Evolutionary conservation across 805 yeast species (phyloP).

Genomic region (Ogataea siamensis): DNA sequence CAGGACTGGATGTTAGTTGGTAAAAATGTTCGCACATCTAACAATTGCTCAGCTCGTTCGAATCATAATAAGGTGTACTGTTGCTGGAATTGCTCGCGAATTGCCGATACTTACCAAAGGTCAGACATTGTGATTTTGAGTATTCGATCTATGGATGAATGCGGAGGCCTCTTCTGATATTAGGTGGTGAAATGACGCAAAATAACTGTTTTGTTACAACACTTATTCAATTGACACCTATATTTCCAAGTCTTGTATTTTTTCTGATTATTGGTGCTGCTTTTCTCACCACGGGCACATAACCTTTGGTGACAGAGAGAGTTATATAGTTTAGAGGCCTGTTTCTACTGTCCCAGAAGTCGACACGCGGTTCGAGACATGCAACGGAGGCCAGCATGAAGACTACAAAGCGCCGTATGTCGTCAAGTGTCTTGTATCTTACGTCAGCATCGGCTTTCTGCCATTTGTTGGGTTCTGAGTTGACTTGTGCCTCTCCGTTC

Average conservation of each 20-base stretch:
- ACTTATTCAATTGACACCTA: conserved; percentile 14
- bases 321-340: too few relatives aligned
- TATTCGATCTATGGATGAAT: conserved; percentile 7
- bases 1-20: conserved; percentile 48
- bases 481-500: too few relatives aligned
- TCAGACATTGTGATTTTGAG: conserved; percentile 17
- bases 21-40: background rate
- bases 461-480: too few relatives aligned
- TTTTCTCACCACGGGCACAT: conserved; percentile 6
- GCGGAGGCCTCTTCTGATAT: conserved; percentile 1
- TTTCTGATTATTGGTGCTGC: conserved; percentile 14
- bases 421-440: too few relatives aligned
- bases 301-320: conserved; percentile 2
- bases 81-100: conserved; percentile 1
- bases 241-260: conserved; percentile 6
- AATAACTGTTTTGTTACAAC: conserved; percentile 4
- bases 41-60: background rate
- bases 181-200: conserved; percentile 3
- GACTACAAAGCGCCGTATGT: too few relatives aligned
- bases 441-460: too few relatives aligned
- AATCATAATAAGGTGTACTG: background rate
- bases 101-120: conserved; percentile 20
- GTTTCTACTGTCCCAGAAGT: too few relatives aligned
- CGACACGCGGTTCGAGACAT: too few relatives aligned
- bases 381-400: too few relatives aligned